Base-by-base conservation (phyloP, 2,329 filamentous ascomycete species). In the Myriangium duriaei region DNA sequence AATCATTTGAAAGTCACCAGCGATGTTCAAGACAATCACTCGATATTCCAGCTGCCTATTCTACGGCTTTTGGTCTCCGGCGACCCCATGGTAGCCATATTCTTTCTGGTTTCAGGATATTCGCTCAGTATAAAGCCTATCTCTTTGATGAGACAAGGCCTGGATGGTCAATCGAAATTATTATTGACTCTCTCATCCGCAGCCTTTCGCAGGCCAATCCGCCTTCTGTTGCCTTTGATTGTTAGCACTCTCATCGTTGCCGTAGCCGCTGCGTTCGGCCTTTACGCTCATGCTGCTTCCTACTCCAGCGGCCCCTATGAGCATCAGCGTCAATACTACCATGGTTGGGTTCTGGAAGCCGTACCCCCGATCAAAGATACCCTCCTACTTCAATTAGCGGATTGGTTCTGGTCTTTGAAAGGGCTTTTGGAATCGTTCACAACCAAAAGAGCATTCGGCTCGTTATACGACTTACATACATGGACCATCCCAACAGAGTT, bases 91-190 rank as follows among this genome's bases (percentile, higher is more conserved):
- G 72, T 75, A 30, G 69, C 67, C 51, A 56, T 75, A 46, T 78
- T 77, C 59, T 76, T 75, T 50, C 65, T 76, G 47, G 69, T 76
- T 30, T 74, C 71, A 1, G 73, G 73, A 13, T 76, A 74, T 52
- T 73, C 71, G 2, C 60, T 78, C 11, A 68, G 66, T 18, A 64
- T 74, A 40, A 47, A 48, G 32, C 45, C 47, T 4, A 29, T 49
- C 21, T 42, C 40, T 19, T 43, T 42, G 21, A 45, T 46, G 45
- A 29, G 45, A 13, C 15, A 29, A 12, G 21, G 21, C 21, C n/a
- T 26, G 21, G 21, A 26, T n/a, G 7, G 7, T n/a, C 28, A 28
- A 18, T 16, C 21, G 2, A 42, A 40, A 3, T 18, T 48, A 31
- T 34, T 35, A 9, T 44, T 39, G 2, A 42, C 46, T 3, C 7